phyloP scores from a whole-genome alignment of 176 grass and related monocot genomes.

The Zea luxurians region DNA sequence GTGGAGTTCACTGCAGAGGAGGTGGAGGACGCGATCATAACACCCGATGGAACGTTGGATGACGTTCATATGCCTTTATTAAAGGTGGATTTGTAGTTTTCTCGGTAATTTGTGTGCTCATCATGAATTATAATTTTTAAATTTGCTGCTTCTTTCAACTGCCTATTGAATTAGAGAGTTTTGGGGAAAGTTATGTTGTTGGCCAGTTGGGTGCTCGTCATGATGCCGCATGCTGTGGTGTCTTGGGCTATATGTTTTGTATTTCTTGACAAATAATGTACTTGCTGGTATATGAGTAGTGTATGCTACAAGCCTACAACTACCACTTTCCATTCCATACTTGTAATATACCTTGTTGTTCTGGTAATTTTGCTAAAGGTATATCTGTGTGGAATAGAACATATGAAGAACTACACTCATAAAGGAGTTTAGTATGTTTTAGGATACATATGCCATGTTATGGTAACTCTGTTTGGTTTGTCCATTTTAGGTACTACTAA shows the following conservation, averaged over 20 bases:
- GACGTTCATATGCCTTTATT: conserved; percentile 84
- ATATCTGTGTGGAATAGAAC: background rate
- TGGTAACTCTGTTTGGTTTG: background rate
- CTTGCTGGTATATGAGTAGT: background rate
- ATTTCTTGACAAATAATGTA: background rate
- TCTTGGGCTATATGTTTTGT: background rate
- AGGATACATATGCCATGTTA: background rate
- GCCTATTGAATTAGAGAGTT: background rate
- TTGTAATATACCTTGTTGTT: background rate
- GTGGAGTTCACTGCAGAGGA: conserved; percentile 93
- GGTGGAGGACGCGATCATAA: conserved; percentile 77
- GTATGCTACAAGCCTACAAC: background rate
- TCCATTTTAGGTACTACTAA: background rate
- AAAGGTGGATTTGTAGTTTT: conserved; percentile 48
- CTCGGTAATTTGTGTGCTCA: background rate
- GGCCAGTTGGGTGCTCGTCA: background rate
- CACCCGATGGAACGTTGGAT: conserved; percentile 61
- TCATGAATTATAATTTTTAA: background rate
- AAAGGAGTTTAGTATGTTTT: conserved; percentile 4
- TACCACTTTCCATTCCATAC: background rate
- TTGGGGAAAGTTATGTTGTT: background rate
- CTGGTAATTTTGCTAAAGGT: background rate
- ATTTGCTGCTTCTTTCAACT: background rate
- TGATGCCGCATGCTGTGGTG: background rate
- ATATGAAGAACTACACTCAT: background rate